Evolutionary conservation across 2,329 filamentous ascomycete species (phyloP).

Genomic region (Hymenoscyphus fructigenus): DNA sequence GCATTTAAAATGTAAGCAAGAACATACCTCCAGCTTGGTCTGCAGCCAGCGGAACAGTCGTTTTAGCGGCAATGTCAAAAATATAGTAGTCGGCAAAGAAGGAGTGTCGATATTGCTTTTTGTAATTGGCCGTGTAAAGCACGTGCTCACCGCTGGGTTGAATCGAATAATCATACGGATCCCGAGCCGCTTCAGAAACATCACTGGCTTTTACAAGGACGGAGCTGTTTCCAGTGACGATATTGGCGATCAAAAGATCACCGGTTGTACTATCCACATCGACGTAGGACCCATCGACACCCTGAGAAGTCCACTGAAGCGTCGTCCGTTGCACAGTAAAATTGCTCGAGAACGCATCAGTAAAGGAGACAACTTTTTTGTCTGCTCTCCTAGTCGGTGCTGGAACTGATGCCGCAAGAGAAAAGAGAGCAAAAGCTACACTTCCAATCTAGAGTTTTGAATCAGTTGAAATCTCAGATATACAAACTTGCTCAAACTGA

Average conservation of each 20-base stretch:
- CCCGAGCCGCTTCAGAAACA: conserved; percentile 46
- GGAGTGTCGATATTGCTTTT: conserved; percentile 67
- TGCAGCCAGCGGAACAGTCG: conserved; percentile 53
- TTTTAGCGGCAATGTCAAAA: conserved; percentile 58
- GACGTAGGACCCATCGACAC: conserved; percentile 62
- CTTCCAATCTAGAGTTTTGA: background rate
- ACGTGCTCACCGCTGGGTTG: conserved; percentile 58
- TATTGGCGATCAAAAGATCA: conserved; percentile 60
- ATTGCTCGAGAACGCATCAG: conserved; percentile 27
- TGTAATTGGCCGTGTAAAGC: conserved; percentile 63
- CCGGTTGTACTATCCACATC: conserved; percentile 46
- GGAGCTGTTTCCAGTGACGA: conserved; percentile 55
- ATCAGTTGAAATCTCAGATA: background rate
- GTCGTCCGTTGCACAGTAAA: conserved; percentile 25
- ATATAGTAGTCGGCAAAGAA: conserved; percentile 68
- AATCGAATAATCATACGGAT: conserved; percentile 59
- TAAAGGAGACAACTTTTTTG: conserved; percentile 30
- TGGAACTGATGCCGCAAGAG: background rate
- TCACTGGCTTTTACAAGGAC: conserved; percentile 59
- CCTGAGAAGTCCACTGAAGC: conserved; percentile 53
- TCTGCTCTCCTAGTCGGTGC: background rate
- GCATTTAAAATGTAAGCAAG: background rate
- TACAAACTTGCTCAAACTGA: background rate
- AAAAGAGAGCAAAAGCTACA: conserved; percentile 5
- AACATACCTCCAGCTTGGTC: conserved; percentile 44